Evolutionary conservation across 805 yeast genomes (phyloP), one percentile per base, ranked within the genome.

Genomic region (Candida sonorensis): DNA sequence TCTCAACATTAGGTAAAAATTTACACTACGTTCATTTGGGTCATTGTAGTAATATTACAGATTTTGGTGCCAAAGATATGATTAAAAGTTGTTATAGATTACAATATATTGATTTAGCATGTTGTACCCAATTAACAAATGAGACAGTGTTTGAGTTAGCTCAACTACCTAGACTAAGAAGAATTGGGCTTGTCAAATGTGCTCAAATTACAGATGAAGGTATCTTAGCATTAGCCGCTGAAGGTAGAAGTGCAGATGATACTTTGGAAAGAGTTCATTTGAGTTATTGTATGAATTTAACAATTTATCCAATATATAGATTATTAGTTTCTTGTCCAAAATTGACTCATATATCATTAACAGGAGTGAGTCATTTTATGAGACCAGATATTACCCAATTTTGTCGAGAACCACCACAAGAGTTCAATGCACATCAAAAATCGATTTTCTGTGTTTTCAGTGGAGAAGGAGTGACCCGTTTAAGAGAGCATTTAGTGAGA

Each of bases 151-250:
- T 73, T 26, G 94, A 81, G 48, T 63, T 90, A 41, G 74, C 94
- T 3, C 73, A 72, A 29, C 65, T 90, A 43, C 85, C 94, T 7
- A 77, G 81, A 49, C 66, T 90, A 45, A 74, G 92, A 47, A 73
- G 98, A 57, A 87, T 90, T 28, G 98, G 98, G 0, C 65, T 90
- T 30, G 98, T 92, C 16, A 90, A 88, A 55, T 90, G 98, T 57
- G 71, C 75, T 13, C 76, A 82, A 50, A 85, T 90, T 45, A 81
- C 94, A 4, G 97, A 90, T 55, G 75, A 72, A 29, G 97, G 97
- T 2, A 69, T 82, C 31, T 63, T 70, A 42, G 80, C 73, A 43
- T 70, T 74, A 59, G 90, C 74, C 24, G 50, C 51, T 17, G 74
- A 72, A 45, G 55, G 53, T 42, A 69, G 75, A 41, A 68, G 84